These are phyloP conservation scores for Craterostigma plantagineum DNA, from an alignment of 257 asterid species.

Conservation along the genomic window DNA sequence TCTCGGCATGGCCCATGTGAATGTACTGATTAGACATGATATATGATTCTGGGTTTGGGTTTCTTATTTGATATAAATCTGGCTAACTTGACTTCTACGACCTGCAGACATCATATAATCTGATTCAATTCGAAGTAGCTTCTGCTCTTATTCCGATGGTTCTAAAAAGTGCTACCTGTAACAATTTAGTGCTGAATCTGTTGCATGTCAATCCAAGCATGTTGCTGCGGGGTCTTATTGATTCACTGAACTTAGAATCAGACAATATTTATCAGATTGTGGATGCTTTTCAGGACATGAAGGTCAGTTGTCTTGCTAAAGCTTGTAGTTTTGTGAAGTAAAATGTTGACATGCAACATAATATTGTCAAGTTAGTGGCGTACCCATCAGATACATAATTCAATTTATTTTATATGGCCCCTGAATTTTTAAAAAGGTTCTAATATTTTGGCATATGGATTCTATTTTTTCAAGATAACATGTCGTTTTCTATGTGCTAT, in stretches of 20 bases:
- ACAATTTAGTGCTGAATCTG: constrained; percentile 29
- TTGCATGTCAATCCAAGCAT: constrained; percentile 64
- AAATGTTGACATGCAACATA: neutral
- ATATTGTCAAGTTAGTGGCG: no score
- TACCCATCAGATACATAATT: no score
- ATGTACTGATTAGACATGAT: constrained; percentile 23
- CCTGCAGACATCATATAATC: constrained; percentile 82
- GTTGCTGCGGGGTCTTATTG: constrained; percentile 61
- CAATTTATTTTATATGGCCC: no score
- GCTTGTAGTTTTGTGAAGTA: no score
- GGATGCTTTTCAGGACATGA: constrained; percentile 74
- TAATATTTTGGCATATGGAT: no score
- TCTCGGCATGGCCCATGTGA: constrained; percentile 78
- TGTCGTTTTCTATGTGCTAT: no score
- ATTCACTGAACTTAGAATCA: constrained; percentile 48
- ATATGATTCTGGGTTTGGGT: neutral
- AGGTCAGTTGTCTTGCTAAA: constrained; percentile 30
- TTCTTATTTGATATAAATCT: neutral
- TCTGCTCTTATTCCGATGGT: constrained; percentile 43
- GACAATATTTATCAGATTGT: constrained; percentile 36
- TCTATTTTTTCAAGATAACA: no score
- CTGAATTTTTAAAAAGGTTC: no score
- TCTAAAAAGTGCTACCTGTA: constrained; percentile 28
- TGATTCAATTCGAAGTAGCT: constrained; percentile 63
- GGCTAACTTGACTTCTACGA: no score